Evolutionary conservation across 495 filamentous ascomycete species (phyloP), one percentile per base, ranked within the genome.

Genomic region (Corynascus novoguineensis): DNA sequence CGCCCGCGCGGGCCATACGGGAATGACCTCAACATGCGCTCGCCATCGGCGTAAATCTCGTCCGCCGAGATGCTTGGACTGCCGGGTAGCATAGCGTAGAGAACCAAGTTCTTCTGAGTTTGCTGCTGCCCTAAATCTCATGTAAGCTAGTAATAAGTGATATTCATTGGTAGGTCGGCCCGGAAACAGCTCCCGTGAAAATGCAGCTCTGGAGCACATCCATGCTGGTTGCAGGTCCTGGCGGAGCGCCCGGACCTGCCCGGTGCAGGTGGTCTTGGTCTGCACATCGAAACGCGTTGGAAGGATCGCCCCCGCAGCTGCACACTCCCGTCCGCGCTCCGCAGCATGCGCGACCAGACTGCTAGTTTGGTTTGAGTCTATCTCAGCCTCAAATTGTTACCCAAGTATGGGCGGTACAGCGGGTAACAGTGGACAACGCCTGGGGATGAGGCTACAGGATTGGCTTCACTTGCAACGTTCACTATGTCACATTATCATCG

Each of bases 371-470:
- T n/a, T n/a, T n/a, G n/a, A n/a, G n/a, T n/a, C n/a, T n/a, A 63
- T 63, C 58, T 59, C 55, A 57, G 58, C 58, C 58, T 60, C 54
- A 31, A 28, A 32, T 42, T 25, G 32, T 53, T 46, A 35, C 56
- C 22, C 29, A 22, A 15, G 15, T 17, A 40, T n/a, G n/a, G n/a
- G n/a, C n/a, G n/a, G n/a, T n/a, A n/a, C n/a, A n/a, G n/a, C n/a
- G n/a, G n/a, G n/a, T n/a, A n/a, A n/a, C n/a, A n/a, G n/a, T n/a
- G n/a, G n/a, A n/a, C n/a, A n/a, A n/a, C n/a, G n/a, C n/a, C n/a
- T n/a, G n/a, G n/a, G n/a, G n/a, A n/a, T n/a, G n/a, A n/a, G n/a
- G n/a, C n/a, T n/a, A n/a, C n/a, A n/a, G n/a, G n/a, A n/a, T n/a
- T n/a, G n/a, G n/a, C n/a, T n/a, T n/a, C n/a, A n/a, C n/a, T n/a